phyloP scores from a whole-genome alignment of 345 rosid genomes.

The Moringa oleifera region DNA sequence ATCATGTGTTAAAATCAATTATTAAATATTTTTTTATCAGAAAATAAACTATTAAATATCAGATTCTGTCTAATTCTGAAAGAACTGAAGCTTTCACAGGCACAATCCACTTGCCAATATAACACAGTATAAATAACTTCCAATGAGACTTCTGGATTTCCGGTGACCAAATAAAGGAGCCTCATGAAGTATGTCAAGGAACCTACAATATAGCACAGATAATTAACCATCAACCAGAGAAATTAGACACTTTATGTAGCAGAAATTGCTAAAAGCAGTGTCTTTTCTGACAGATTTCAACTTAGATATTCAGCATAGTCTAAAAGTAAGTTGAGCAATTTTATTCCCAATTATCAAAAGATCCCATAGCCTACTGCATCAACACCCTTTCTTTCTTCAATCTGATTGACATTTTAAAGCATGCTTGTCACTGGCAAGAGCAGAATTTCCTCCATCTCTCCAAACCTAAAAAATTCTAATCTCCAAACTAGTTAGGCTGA shows the following conservation, averaged over 20 bases:
- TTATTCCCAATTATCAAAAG: no score
- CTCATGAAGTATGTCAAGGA: constrained; percentile 86
- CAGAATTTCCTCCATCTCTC: no score
- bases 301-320: no score
- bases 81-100: not conserved
- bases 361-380: no score
- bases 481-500: not conserved
- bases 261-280: not conserved
- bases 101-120: constrained; percentile 51
- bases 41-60: no score
- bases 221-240: not conserved
- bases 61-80: constrained; percentile 5
- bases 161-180: constrained; percentile 92
- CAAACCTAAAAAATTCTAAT: no score
- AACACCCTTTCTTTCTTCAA: no score
- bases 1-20: no score
- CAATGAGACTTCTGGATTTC: constrained; percentile 71
- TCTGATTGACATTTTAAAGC: not conserved
- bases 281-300: not conserved
- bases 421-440: not conserved
- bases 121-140: constrained; percentile 60
- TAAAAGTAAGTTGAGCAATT: no score
- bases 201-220: constrained; percentile 38
- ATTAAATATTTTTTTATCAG: no score
- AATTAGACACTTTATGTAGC: not conserved